Percentiles rank a stretch among this genome's conserved stretches.
These are phyloP conservation scores for Malus hybrid DNA, from an alignment of 331 rosid species.

Conservation along the genomic window DNA sequence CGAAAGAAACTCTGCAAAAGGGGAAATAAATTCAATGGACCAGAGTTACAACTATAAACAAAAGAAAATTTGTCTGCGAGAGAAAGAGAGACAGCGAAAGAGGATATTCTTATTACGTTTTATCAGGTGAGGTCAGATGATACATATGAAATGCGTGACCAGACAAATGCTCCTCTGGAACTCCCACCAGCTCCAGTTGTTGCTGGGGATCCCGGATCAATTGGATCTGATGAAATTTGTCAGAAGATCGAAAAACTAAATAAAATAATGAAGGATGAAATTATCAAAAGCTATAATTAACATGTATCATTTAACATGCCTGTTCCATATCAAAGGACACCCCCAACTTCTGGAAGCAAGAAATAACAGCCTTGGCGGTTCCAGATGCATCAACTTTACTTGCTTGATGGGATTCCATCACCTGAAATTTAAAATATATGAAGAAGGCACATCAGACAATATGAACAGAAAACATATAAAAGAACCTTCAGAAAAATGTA, in stretches of 20 bases:
- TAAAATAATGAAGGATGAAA: neutral
- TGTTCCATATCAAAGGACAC: constrained; percentile 63
- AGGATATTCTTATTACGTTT: constrained; percentile 47
- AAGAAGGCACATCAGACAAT: neutral
- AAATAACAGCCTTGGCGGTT: constrained; percentile 83
- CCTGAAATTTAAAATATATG: constrained; percentile 38
- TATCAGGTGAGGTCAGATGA: constrained; percentile 77
- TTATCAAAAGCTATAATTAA: constrained; percentile 10
- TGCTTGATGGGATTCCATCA: constrained; percentile 93
- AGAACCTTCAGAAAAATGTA: neutral
- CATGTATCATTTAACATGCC: constrained; percentile 31
- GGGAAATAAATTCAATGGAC: neutral
- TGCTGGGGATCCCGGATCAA: constrained; percentile 75
- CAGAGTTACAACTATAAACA: neutral
- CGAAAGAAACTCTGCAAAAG: constrained; percentile 76
- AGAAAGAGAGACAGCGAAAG: constrained; percentile 2
- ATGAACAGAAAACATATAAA: neutral
- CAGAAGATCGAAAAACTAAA: neutral
- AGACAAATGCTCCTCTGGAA: constrained; percentile 77
- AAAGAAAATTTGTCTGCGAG: neutral
- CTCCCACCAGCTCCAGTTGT: constrained; percentile 80
- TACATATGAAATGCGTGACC: constrained; percentile 95
- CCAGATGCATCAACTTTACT: constrained; percentile 89
- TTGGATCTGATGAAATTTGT: constrained; percentile 49
- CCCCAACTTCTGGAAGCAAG: constrained; percentile 83